Base-by-base conservation (phyloP, 495 filamentous ascomycete species). In the Aspergillus nidulans region DNA sequence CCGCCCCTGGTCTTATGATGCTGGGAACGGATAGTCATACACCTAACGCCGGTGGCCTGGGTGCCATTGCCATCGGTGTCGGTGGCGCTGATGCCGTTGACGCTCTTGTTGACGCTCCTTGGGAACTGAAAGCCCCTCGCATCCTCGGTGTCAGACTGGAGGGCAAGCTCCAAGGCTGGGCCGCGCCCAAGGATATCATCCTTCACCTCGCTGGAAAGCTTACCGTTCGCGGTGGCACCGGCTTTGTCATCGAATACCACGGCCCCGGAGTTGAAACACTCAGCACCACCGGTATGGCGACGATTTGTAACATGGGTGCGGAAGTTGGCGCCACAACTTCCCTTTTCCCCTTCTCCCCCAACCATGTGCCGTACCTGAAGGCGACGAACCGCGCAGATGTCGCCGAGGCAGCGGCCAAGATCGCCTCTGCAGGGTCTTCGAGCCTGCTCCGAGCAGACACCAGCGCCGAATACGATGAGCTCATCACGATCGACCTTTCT, bases 31-130 rank as follows among this genome's bases (percentile, higher is more conserved):
- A 98, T 70, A 96, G 92, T 65, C 94, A 97, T 74, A 97, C 94
- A 24, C 94, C 94, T 19, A 97, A 98, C 69, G 94, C 86, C 13
- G 94, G 94, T 68, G 94, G 94, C 56, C 72, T 98, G 32, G 91
- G 88, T 55, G 90, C 90, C 1, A 95, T 97, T 66, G 95, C 94
- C 3, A 98, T 98, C 64, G 94, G 94, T 73, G 94, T 97, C 57
- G 94, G 94, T 80, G 94, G 94, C 81, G 94, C 94, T 69, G 94
- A 98, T 77, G 94, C 94, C 52, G 94, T 98, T 60, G 94, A 98
- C 73, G 94, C 97, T 63, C 96, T 98, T 92, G 95, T 91, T 62
- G 89, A 91, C 75, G 85, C 96, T 54, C 92, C 94, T 30, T 97
- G 94, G 94, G 94, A 98, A 72, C 76, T 98, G 67, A 97, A 97